Percentiles rank a stretch among this genome's conserved stretches.
phyloP scores from a whole-genome alignment of 2,329 filamentous ascomycete genomes.

The Neobulgaria alba region DNA sequence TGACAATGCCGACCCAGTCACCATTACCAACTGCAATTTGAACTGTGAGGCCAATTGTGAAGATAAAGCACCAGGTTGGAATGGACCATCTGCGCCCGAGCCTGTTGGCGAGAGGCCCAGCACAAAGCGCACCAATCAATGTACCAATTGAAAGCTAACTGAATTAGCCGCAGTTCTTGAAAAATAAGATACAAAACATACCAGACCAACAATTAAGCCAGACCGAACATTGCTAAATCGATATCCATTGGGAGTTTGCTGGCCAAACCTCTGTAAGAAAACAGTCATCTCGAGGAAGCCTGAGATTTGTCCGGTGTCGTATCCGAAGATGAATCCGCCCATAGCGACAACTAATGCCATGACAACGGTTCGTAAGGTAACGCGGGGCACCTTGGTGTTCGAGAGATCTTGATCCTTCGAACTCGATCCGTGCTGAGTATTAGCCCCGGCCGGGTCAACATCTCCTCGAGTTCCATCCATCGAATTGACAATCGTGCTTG shows the following conservation, averaged over 20 bases:
- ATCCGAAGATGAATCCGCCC: conserved; percentile 29
- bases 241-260: conserved; percentile 19
- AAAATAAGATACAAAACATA: conserved; percentile 35
- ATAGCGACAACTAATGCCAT: conserved; percentile 22
- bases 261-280: conserved; percentile 46
- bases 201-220: conserved; percentile 53
- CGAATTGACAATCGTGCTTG: too few species aligned
- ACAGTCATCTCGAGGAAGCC: conserved; percentile 54
- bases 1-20: conserved; percentile 54
- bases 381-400: too few species aligned
- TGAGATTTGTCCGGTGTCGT: conserved; percentile 35
- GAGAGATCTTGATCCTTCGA: too few species aligned
- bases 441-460: too few species aligned
- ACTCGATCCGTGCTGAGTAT: too few species aligned
- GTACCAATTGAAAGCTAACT: conserved; percentile 62
- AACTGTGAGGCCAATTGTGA: conserved; percentile 55
- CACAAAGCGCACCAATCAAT: conserved; percentile 69
- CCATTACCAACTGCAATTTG: conserved; percentile 49
- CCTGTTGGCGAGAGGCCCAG: conserved; percentile 59
- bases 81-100: conserved; percentile 56
- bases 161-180: conserved; percentile 41
- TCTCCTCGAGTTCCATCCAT: too few species aligned
- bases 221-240: conserved; percentile 51
- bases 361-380: conserved; percentile 16
- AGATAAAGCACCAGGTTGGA: conserved; percentile 42